These are phyloP conservation scores for Xylariaceae sp. DNA, from an alignment of 2,329 filamentous ascomycete species.

Conservation along the genomic window DNA sequence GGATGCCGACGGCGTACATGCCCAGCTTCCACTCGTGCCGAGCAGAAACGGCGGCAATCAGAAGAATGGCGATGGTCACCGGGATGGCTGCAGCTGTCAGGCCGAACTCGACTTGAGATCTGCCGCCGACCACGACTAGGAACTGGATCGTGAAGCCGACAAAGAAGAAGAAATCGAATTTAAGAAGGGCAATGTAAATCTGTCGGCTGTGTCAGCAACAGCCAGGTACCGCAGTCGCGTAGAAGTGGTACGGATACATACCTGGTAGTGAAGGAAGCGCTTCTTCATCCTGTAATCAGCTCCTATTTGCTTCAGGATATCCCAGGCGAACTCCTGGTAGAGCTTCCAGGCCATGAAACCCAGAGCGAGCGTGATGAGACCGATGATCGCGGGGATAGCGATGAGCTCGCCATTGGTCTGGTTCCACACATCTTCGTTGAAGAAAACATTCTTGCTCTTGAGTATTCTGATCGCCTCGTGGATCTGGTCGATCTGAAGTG, in stretches of 20 bases:
- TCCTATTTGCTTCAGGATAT: slow-evolving; percentile 98
- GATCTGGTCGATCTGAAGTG: slow-evolving; percentile 90
- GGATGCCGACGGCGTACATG: slow-evolving; percentile 71
- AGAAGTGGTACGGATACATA: slow-evolving; percentile 36
- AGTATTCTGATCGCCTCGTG: slow-evolving; percentile 62
- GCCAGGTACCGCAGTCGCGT: not conserved
- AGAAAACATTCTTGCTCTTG: slow-evolving; percentile 39
- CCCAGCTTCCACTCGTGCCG: slow-evolving; percentile 74
- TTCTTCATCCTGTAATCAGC: slow-evolving; percentile 96
- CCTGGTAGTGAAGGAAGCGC: slow-evolving; percentile 93
- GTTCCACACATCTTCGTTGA: slow-evolving; percentile 53
- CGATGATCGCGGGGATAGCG: slow-evolving; percentile 80
- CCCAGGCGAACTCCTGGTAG: slow-evolving; percentile 98
- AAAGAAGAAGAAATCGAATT: slow-evolving; percentile 99
- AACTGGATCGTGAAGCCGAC: slow-evolving; percentile 98
- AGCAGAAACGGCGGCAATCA: slow-evolving; percentile 79
- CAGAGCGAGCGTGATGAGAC: slow-evolving; percentile 66
- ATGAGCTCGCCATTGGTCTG: slow-evolving; percentile 71
- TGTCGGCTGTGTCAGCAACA: slow-evolving; percentile 34
- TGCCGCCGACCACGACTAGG: slow-evolving; percentile 76
- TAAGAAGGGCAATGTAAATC: slow-evolving; percentile 96
- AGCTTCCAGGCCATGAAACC: slow-evolving; percentile 84
- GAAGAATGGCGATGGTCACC: slow-evolving; percentile 81
- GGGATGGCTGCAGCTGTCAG: slow-evolving; percentile 87
- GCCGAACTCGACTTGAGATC: slow-evolving; percentile 68